These are phyloP conservation scores for Panicum miliaceum DNA, from an alignment of 176 grass and related monocot species.

Conservation along the genomic window DNA sequence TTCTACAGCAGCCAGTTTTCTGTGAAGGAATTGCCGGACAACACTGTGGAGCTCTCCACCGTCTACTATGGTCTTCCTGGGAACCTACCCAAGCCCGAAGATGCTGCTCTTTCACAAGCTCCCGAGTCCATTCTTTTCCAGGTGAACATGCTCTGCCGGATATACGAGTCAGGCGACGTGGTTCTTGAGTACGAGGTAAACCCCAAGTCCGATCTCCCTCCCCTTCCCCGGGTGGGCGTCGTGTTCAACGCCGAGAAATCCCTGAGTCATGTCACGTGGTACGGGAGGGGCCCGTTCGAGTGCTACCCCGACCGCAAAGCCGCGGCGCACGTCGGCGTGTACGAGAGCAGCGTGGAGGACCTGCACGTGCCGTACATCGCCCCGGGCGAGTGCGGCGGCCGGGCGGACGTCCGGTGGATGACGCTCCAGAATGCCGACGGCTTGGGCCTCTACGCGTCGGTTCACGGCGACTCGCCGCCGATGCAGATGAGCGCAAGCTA, in stretches of 20 bases:
- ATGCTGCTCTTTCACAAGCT: constrained; percentile 29
- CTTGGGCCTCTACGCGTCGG: constrained; percentile 64
- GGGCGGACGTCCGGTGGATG: constrained; percentile 77
- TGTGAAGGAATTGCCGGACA: constrained; percentile 51
- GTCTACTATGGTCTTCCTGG: constrained; percentile 55
- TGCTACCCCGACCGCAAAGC: constrained; percentile 92
- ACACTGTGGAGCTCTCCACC: constrained; percentile 65
- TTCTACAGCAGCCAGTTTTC: constrained; percentile 65
- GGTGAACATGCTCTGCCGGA: constrained; percentile 54
- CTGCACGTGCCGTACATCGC: constrained; percentile 89
- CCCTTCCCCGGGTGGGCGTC: constrained; percentile 76
- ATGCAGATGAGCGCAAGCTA: constrained; percentile 96
- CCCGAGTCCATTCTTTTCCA: constrained; percentile 39
- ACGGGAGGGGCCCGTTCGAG: constrained; percentile 82
- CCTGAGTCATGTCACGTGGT: constrained; percentile 63
- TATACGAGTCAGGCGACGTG: constrained; percentile 70
- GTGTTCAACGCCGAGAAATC: constrained; percentile 67
- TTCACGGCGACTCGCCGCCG: constrained; percentile 56
- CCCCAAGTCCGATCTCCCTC: constrained; percentile 75
- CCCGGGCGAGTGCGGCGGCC: constrained; percentile 65
- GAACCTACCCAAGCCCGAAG: constrained; percentile 42
- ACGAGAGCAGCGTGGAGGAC: constrained; percentile 65
- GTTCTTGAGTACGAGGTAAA: constrained; percentile 70
- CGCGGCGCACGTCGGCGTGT: constrained; percentile 69
- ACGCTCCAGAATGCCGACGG: constrained; percentile 58